A percentile compares a stretch with the other conserved stretches of the same genome.
Conservation (phyloP, 2,329 filamentous ascomycete species). For the Arthrobotrys entomopaga region DNA sequence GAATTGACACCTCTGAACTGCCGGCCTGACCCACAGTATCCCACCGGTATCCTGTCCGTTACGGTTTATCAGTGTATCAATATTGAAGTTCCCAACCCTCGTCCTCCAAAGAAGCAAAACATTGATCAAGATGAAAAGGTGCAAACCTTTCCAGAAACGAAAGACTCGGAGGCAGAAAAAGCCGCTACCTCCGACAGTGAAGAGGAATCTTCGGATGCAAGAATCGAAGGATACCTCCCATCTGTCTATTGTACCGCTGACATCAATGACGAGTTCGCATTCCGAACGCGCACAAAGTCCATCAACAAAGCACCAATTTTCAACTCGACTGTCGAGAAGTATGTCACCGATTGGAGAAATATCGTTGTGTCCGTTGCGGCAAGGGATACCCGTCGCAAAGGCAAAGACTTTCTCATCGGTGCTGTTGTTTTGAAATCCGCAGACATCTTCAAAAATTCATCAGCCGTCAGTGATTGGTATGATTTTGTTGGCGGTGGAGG, state of each 20-base stretch:
- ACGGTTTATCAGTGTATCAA: slow-evolving; percentile 96
- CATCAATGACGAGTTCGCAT: slow-evolving; percentile 81
- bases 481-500: slow-evolving; percentile 92
- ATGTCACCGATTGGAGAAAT: slow-evolving; percentile 94
- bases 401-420: slow-evolving; percentile 93
- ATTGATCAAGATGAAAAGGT: slow-evolving; percentile 38
- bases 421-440: slow-evolving; percentile 88
- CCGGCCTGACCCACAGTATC: slow-evolving; percentile 93
- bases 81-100: slow-evolving; percentile 68
- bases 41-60: slow-evolving; percentile 85
- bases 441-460: slow-evolving; percentile 84
- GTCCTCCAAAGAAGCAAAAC: slow-evolving; percentile 34
- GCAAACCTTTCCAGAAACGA: slow-evolving; percentile 74
- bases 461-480: slow-evolving; percentile 91
- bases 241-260: slow-evolving; percentile 94
- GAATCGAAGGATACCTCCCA: slow-evolving; percentile 67
- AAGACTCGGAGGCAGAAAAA: slow-evolving; percentile 80
- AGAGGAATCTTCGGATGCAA: slow-evolving; percentile 45
- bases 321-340: slow-evolving; percentile 93
- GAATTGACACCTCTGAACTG: slow-evolving; percentile 90
- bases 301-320: slow-evolving; percentile 95
- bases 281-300: slow-evolving; percentile 87
- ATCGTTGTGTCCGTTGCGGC: slow-evolving; percentile 86
- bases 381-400: slow-evolving; percentile 86
- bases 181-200: slow-evolving; percentile 26